Conservation (phyloP, 768 basidiomycete genomes). For the Thelephora ganbajun region DNA sequence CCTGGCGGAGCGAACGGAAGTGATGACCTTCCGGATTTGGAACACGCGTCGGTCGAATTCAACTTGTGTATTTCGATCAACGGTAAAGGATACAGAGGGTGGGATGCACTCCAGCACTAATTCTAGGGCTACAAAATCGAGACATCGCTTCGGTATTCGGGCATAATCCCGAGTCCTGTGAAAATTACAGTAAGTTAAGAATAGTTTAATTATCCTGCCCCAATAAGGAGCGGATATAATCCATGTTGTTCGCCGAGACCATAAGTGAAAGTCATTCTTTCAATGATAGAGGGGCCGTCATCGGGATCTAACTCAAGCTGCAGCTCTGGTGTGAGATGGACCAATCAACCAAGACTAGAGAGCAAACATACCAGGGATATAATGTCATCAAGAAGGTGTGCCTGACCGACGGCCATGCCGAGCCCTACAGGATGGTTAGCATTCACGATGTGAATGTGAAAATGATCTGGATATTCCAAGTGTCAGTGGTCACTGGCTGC, state of each 20-base stretch:
- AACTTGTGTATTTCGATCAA: no score
- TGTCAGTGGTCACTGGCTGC: not conserved
- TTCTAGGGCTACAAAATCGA: no score
- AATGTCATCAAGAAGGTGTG: constrained; percentile 85
- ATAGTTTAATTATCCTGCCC: no score
- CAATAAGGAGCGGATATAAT: constrained; percentile 20
- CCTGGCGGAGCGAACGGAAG: no score
- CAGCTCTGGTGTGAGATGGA: constrained; percentile 9
- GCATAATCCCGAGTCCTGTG: no score
- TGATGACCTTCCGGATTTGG: no score
- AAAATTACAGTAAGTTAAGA: no score
- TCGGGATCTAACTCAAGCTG: constrained; percentile 49
- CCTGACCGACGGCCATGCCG: constrained; percentile 80
- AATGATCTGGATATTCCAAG: constrained; percentile 51
- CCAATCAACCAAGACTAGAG: not conserved
- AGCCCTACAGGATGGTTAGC: constrained; percentile 42
- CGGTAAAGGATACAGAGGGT: no score
- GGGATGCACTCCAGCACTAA: no score
- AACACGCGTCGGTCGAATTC: no score
- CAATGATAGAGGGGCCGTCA: constrained; percentile 39
- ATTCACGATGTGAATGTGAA: constrained; percentile 89
- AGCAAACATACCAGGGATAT: constrained; percentile 58
- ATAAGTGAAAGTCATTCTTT: constrained; percentile 70
- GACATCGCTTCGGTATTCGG: no score
- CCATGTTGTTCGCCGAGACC: constrained; percentile 74